A percentile compares a stretch with the other conserved stretches of the same genome.
phyloP scores from a whole-genome alignment of 1,139 yeast species.

The Sugiyamaella castrensis region DNA sequence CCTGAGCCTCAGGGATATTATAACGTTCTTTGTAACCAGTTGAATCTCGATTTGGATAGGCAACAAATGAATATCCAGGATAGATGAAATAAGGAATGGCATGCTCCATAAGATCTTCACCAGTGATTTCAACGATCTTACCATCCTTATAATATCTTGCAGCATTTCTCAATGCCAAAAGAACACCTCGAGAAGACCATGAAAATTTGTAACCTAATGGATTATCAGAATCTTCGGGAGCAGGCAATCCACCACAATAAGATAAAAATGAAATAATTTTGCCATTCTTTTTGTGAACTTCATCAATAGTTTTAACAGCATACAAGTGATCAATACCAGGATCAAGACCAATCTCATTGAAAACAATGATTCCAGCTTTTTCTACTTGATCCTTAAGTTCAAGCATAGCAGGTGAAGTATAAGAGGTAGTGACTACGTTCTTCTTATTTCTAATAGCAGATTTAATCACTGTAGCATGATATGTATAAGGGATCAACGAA shows the following conservation, averaged over 20 bases:
- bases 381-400: constrained; percentile 44
- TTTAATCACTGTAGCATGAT: constrained; percentile 89
- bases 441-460: constrained; percentile 88
- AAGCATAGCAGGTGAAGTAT: constrained; percentile 83
- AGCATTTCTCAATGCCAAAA: constrained; percentile 88
- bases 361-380: constrained; percentile 48
- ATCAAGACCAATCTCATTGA: constrained; percentile 63
- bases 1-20: constrained; percentile 94
- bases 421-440: constrained; percentile 94
- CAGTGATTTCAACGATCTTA: constrained; percentile 68
- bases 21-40: constrained; percentile 90
- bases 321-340: constrained; percentile 98
- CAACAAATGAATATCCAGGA: constrained; percentile 93
- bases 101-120: constrained; percentile 91
- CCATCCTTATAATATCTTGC: constrained; percentile 91
- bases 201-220: constrained; percentile 98
- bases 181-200: constrained; percentile 98
- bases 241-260: constrained; percentile 98
- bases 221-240: constrained; percentile 95
- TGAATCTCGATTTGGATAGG: constrained; percentile 98
- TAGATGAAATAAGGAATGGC: constrained; percentile 94
- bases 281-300: constrained; percentile 88
- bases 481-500: constrained; percentile 93
- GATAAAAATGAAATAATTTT: constrained; percentile 90
- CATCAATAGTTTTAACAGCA: constrained; percentile 97